phyloP scores from a whole-genome alignment of 2,329 filamentous ascomycete species.

The Colletotrichum truncatum region DNA sequence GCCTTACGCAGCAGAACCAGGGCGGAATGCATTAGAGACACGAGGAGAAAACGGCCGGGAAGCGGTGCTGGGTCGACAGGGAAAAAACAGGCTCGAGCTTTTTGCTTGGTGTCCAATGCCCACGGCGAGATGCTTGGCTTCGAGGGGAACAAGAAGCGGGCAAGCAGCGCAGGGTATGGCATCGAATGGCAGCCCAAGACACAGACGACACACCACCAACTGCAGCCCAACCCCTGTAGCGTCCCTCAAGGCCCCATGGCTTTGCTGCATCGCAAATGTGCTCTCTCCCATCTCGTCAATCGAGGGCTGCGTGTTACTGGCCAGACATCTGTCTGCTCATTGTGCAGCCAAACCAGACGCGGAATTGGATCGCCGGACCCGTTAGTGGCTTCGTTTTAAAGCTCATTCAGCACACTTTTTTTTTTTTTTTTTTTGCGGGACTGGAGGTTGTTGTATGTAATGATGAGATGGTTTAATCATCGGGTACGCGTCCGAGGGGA shows the following conservation, averaged over 20 bases:
- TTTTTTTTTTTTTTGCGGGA: too few species aligned
- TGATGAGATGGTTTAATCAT: neutral
- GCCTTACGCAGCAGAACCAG: slow-evolving; percentile 4
- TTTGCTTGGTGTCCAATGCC: neutral
- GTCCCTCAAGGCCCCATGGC: slow-evolving; percentile 8
- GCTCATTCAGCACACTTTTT: too few species aligned
- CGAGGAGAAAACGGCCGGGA: neutral
- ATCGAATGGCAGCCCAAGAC: slow-evolving; percentile 31
- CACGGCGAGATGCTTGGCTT: neutral
- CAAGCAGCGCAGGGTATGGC: slow-evolving; percentile 8
- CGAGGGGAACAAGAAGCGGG: neutral
- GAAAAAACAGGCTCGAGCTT: neutral
- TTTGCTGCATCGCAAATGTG: neutral
- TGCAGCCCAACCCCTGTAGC: slow-evolving; percentile 17
- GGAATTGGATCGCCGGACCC: neutral
- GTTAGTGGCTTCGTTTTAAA: too few species aligned
- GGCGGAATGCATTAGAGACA: neutral
- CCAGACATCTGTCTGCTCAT: neutral
- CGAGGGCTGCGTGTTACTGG: slow-evolving; percentile 8
- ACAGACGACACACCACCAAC: slow-evolving; percentile 28
- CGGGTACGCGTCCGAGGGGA: neutral
- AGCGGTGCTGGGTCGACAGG: neutral
- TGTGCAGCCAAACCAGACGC: neutral
- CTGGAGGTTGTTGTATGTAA: too few species aligned
- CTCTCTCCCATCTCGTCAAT: slow-evolving; percentile 8